Evolutionary conservation across 164 flowering plant species (phyloP), one percentile per base, ranked within the genome.

Genomic region (Magnolia officinalis): DNA sequence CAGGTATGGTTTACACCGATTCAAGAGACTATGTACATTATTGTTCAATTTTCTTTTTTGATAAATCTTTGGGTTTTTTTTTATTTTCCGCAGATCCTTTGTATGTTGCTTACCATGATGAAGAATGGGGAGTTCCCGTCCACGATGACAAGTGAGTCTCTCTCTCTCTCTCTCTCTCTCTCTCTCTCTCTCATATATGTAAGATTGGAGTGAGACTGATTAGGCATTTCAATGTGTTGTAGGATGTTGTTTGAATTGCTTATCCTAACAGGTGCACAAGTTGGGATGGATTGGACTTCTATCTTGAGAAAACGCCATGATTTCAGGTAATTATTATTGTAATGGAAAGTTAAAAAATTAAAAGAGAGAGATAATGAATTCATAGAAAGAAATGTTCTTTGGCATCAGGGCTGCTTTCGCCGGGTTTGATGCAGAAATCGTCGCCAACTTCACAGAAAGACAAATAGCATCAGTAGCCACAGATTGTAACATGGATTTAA

Each of bases 121-220:
- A 91, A 82, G 97, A 92, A 85, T 94, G 98, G 98, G 98, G 98
- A 58, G 97, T 90, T 82, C 96, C 98, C 11, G 87, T 89, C 49
- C 96, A 91, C 82, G 92, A 94, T 84, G 98, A 94, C 82, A 89
- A 81, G 98, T 94, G 80, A 75, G 82, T 72, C 9, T 37, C 64
- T 75, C 75, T 79, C 74, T 75, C 68, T 70, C 66, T 72, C 61
- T 76, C 68, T 31, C 77, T 77, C 79, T 70, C 79, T 75, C 75
- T 50, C 71, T 74, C 74, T 52, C 63, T 50, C 66, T 14, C n/a
- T 1, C 59, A 31, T 8, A 13, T 50, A 2, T 14, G 9, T 50
- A 18, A 37, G 18, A 13, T 11, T 67, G n/a, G 63, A 37, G 45
- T 37, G 45, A 37, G 45, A 37, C 6, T 37, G 45, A 4, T 37